A percentile compares a stretch with the other conserved stretches of the same genome.
phyloP scores from a whole-genome alignment of 2,329 filamentous ascomycete genomes.

The Pestalotiopsis fici region DNA sequence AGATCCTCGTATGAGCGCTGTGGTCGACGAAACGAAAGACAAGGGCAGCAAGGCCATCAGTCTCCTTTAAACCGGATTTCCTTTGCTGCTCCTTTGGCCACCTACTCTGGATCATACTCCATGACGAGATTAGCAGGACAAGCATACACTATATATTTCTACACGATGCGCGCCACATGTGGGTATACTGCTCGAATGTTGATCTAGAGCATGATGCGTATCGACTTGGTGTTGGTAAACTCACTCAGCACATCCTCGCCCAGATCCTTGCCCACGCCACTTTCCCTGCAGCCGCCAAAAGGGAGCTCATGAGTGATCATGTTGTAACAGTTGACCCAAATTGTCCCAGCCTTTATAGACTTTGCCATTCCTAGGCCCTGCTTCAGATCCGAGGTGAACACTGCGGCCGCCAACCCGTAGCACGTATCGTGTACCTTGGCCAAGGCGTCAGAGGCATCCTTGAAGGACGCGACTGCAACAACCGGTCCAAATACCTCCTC shows the following conservation, averaged over 20 bases:
- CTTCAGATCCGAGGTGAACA: background rate
- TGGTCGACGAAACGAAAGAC: too few species aligned
- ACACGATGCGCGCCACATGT: too few species aligned
- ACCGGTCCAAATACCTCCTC: conserved; percentile 20
- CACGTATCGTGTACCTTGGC: conserved; percentile 57
- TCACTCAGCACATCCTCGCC: background rate
- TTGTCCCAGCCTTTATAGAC: background rate
- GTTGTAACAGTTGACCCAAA: background rate
- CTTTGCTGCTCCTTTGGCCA: too few species aligned
- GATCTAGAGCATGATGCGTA: background rate
- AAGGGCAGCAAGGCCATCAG: too few species aligned
- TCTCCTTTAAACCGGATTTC: too few species aligned
- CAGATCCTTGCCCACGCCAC: background rate
- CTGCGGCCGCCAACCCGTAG: background rate
- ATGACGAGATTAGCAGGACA: too few species aligned
- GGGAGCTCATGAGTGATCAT: background rate
- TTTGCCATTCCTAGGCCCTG: background rate
- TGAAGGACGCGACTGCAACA: conserved; percentile 60
- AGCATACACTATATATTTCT: too few species aligned
- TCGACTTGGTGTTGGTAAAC: background rate
- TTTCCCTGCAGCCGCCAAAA: background rate
- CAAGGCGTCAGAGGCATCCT: conserved; percentile 65
- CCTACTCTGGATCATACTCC: too few species aligned
- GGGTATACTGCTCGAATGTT: background rate
- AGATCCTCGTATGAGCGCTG: too few species aligned